These are phyloP conservation scores for Grosmannia clavigera DNA, from an alignment of 2,329 filamentous ascomycete species.

Conservation along the genomic window DNA sequence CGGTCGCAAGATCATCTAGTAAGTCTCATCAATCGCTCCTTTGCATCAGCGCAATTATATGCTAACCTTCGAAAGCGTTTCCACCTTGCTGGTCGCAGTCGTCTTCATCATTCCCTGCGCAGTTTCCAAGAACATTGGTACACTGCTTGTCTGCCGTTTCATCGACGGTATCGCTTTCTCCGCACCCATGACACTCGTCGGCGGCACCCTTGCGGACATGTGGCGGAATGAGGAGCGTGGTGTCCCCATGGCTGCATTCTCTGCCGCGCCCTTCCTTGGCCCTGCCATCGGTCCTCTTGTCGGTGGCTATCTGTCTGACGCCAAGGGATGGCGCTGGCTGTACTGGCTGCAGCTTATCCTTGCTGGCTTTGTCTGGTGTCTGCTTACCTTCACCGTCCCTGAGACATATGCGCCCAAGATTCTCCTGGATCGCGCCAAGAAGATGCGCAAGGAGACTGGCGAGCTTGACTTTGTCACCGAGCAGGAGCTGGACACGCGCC, in stretches of 20 bases:
- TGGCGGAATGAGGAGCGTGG: slow-evolving; percentile 76
- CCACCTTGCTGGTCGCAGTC: slow-evolving; percentile 57
- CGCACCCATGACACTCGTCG: slow-evolving; percentile 76
- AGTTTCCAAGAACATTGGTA: slow-evolving; percentile 61
- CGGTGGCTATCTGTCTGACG: slow-evolving; percentile 44
- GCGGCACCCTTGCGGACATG: slow-evolving; percentile 71
- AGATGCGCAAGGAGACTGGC: slow-evolving; percentile 57
- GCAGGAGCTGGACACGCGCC: slow-evolving; percentile 62
- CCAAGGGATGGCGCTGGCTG: slow-evolving; percentile 16
- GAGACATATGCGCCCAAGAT: slow-evolving; percentile 81
- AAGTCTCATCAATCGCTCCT: slow-evolving; percentile 11
- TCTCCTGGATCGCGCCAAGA: slow-evolving; percentile 55
- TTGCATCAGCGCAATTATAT: neutral
- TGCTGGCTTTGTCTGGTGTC: slow-evolving; percentile 52
- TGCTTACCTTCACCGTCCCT: slow-evolving; percentile 80
- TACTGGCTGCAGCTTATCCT: slow-evolving; percentile 66
- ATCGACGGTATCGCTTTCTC: slow-evolving; percentile 79
- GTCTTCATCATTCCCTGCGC: slow-evolving; percentile 74
- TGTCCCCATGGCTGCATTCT: slow-evolving; percentile 78
- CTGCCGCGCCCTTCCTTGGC: slow-evolving; percentile 70
- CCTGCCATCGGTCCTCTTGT: slow-evolving; percentile 66
- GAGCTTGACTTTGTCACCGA: slow-evolving; percentile 62
- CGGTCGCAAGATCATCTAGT: slow-evolving; percentile 60
- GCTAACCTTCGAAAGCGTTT: slow-evolving; percentile 20
- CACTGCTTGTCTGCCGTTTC: slow-evolving; percentile 61